phyloP scores from a whole-genome alignment of 257 asterid genomes.

The Plantago elongata region DNA sequence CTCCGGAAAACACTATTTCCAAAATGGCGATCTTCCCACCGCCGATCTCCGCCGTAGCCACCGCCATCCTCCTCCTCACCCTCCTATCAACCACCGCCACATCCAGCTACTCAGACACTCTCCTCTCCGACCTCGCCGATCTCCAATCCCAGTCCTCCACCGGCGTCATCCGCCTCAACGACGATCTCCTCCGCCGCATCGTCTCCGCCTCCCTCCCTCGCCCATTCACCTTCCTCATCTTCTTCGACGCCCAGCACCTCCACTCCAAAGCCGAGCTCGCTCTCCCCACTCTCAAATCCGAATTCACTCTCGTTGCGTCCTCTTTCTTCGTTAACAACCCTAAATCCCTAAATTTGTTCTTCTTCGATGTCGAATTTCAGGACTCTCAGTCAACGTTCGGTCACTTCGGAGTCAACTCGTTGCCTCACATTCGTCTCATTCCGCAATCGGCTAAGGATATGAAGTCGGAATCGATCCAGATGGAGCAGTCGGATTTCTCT shows the following conservation, averaged over 20 bases:
- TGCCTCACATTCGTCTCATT: constrained; percentile 76
- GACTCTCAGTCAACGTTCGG: constrained; percentile 64
- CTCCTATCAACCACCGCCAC: constrained; percentile 23
- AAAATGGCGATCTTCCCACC: constrained; percentile 49
- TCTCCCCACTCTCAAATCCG: constrained; percentile 68
- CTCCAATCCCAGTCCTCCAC: constrained; percentile 65
- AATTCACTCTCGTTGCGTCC: constrained; percentile 64
- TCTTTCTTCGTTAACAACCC: constrained; percentile 61
- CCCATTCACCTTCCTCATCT: constrained; percentile 66
- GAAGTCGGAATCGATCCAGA: constrained; percentile 49
- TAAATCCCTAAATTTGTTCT: constrained; percentile 42
- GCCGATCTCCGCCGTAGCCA: constrained; percentile 18
- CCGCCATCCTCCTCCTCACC: constrained; percentile 29
- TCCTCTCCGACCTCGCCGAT: constrained; percentile 45
- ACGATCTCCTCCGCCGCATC: constrained; percentile 69
- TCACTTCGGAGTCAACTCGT: constrained; percentile 55
- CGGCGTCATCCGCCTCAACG: constrained; percentile 75
- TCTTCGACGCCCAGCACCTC: constrained; percentile 87
- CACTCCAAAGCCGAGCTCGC: constrained; percentile 79
- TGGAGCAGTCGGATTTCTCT: constrained; percentile 68
- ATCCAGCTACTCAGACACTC: constrained; percentile 19
- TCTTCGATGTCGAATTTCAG: constrained; percentile 60
- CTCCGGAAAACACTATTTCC: too few relatives aligned
- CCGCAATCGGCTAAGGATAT: constrained; percentile 53
- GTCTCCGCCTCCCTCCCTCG: constrained; percentile 62